phyloP scores from a whole-genome alignment of 805 yeast species.

The Candida yuanshanica region DNA sequence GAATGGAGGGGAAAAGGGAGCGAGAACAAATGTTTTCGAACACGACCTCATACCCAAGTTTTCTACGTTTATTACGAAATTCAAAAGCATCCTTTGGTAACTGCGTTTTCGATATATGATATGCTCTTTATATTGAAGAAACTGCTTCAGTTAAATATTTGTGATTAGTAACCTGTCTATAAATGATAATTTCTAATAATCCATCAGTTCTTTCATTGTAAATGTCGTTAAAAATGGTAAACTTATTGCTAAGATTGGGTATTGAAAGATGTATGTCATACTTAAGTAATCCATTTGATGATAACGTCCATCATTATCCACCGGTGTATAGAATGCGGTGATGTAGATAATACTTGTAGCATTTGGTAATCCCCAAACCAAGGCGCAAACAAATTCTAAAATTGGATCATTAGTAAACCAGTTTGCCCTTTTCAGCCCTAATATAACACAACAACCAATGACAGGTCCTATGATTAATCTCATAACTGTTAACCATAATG shows the following conservation, averaged over 20 bases:
- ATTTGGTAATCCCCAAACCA: conserved; percentile 77
- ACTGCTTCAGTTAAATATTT: too few species aligned
- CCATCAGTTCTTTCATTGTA: conserved; percentile 7
- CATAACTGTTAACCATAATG: conserved; percentile 48
- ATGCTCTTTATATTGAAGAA: too few species aligned
- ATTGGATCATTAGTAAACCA: conserved; percentile 53
- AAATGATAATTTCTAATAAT: too few species aligned
- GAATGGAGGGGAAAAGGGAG: conserved; percentile 42
- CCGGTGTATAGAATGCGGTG: conserved; percentile 85
- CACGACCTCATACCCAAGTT: conserved; percentile 35
- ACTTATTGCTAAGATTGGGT: conserved; percentile 14
- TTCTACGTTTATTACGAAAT: neutral
- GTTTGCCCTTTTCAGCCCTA: conserved; percentile 58
- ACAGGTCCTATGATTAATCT: conserved; percentile 76
- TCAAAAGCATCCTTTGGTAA: conserved; percentile 27
- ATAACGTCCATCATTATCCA: conserved; percentile 33
- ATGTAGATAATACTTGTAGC: conserved; percentile 85
- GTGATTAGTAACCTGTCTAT: too few species aligned
- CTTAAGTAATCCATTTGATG: conserved; percentile 17
- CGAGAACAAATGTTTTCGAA: conserved; percentile 30
- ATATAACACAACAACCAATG: conserved; percentile 61
- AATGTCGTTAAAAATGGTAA: conserved; percentile 17
- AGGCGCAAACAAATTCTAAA: conserved; percentile 65
- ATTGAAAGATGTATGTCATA: conserved; percentile 16
- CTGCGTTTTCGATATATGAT: conserved; percentile 37